Conservation (phyloP, 1,139 yeast species). For the Protomyces arabidopsidicola region DNA sequence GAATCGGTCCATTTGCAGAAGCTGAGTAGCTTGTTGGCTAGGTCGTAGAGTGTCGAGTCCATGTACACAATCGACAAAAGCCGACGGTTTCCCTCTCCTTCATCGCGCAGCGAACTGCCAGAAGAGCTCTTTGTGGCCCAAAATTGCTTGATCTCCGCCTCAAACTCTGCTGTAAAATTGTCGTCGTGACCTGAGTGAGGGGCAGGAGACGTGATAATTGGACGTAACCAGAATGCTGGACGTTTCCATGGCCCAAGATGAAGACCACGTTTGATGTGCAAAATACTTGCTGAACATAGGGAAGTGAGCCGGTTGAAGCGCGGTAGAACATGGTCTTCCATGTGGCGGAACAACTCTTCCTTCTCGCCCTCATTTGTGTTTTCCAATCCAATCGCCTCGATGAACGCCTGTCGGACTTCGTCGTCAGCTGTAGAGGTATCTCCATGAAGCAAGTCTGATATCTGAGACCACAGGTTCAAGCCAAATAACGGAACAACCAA, state of each 20-base stretch:
- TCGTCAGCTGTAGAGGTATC: neutral
- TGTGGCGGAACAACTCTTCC: neutral
- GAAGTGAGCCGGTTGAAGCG: conserved; percentile 5
- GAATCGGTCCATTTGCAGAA: conserved; percentile 14
- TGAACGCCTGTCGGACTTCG: neutral
- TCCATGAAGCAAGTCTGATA: neutral
- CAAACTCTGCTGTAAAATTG: conserved; percentile 1
- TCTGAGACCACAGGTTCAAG: conserved; percentile 17
- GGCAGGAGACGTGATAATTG: neutral
- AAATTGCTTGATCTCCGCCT: conserved; percentile 15
- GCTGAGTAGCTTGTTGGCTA: conserved; percentile 7
- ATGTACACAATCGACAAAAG: conserved; percentile 1
- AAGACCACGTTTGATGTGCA: conserved; percentile 16
- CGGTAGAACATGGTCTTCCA: conserved; percentile 15
- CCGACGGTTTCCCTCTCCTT: neutral
- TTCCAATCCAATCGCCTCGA: neutral
- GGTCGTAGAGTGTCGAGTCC: conserved; percentile 12
- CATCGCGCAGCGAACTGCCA: neutral
- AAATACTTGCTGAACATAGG: conserved; percentile 5
- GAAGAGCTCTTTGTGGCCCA: conserved; percentile 15
- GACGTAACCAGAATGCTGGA: conserved; percentile 10
- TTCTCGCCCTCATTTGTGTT: neutral
- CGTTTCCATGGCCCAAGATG: conserved; percentile 13
- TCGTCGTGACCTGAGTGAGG: conserved; percentile 1
- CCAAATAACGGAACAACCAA: conserved; percentile 20